Evolutionary conservation across 441 rosid genomes (phyloP).

Genomic region (Adansonia gregorii): DNA sequence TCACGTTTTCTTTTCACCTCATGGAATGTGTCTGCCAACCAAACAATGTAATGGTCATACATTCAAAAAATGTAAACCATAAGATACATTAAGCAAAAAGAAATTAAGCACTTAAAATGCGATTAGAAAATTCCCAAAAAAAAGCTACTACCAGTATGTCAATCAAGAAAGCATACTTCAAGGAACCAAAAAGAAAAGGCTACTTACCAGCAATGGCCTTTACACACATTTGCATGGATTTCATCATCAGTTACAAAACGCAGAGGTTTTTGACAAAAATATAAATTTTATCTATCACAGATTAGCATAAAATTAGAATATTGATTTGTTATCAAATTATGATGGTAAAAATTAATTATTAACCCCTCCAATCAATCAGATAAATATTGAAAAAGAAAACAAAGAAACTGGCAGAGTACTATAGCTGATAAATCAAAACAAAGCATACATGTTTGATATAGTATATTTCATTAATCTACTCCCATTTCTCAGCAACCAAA

Average conservation of each 20-base stretch:
- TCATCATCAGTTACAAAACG: not conserved
- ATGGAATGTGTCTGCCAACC: constrained; percentile 84
- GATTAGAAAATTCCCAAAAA: not conserved
- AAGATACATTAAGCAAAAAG: constrained; percentile 17
- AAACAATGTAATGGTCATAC: not conserved
- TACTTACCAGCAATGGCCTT: constrained; percentile 7
- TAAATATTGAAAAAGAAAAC: not conserved
- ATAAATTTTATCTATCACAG: not conserved
- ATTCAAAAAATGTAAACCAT: constrained; percentile 1
- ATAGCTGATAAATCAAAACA: constrained; percentile 12
- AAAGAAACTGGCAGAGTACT: not conserved
- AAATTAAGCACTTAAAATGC: not conserved
- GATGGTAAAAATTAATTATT: not conserved
- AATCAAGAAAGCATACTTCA: not conserved
- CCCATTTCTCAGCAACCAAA: constrained; percentile 16
- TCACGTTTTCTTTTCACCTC: constrained; percentile 76
- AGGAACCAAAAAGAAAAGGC: constrained; percentile 11
- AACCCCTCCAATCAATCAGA: not conserved
- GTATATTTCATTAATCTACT: constrained; percentile 1
- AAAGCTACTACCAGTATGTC: not conserved
- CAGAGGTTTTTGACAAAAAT: not conserved
- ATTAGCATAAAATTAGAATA: not conserved
- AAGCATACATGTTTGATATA: not conserved
- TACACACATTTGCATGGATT: constrained; percentile 1
- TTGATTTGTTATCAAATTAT: not conserved